These are phyloP conservation scores for Cicer chorassanicum DNA, from an alignment of 306 rosid genomes.

Conservation along the genomic window DNA sequence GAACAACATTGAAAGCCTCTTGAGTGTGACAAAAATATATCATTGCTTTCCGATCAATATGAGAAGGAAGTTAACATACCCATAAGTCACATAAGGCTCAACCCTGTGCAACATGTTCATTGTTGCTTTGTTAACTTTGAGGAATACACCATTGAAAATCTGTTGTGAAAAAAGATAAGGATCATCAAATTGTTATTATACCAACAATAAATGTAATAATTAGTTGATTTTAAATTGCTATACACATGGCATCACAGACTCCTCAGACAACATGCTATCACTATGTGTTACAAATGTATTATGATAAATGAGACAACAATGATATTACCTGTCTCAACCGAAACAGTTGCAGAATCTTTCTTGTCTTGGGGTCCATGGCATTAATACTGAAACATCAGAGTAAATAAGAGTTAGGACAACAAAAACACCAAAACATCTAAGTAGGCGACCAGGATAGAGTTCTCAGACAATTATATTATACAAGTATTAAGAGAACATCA, in stretches of 20 bases:
- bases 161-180: constrained; percentile 40
- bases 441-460: not conserved
- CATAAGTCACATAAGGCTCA: constrained; percentile 89
- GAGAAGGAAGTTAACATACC: constrained; percentile 47
- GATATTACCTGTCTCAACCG: constrained; percentile 78
- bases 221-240: not conserved
- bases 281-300: not conserved
- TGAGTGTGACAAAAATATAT: not conserved
- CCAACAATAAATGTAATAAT: not conserved
- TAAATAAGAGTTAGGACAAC: not conserved
- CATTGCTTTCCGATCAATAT: not conserved
- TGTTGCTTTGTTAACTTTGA: constrained; percentile 92
- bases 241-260: not conserved
- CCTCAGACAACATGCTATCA: not conserved
- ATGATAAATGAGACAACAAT: not conserved
- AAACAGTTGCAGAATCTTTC: constrained; percentile 81
- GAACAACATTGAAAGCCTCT: not conserved
- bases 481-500: not conserved
- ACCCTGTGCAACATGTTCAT: constrained; percentile 88
- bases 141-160: constrained; percentile 90
- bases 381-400: constrained; percentile 65
- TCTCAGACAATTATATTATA: not conserved
- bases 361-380: constrained; percentile 87
- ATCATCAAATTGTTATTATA: not conserved
- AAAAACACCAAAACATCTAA: not conserved